Evolutionary conservation across 208 protist species (phyloP).

Genomic region (Zelonia costaricensis): DNA sequence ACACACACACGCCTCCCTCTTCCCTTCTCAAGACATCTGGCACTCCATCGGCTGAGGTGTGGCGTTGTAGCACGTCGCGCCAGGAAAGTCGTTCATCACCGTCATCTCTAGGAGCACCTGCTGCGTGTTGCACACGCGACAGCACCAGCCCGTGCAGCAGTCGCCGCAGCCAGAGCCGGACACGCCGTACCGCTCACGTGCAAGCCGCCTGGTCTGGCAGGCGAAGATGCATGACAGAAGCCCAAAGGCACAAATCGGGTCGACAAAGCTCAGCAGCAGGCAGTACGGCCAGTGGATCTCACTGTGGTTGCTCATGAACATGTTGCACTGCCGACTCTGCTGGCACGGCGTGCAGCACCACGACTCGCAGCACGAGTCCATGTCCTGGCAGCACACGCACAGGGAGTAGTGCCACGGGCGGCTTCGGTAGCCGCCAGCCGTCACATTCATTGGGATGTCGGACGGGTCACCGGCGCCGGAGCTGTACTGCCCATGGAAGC

Average conservation of each 20-base stretch:
- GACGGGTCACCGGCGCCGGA: background rate
- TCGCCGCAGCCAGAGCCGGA: conserved; percentile 17
- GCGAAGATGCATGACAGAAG: conserved; percentile 21
- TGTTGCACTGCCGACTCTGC: conserved; percentile 48
- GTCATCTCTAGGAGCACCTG: conserved; percentile 73
- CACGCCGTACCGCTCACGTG: conserved; percentile 36
- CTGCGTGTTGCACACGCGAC: conserved; percentile 40
- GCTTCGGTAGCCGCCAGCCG: background rate
- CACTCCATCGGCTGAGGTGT: conserved; percentile 17
- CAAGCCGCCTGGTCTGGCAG: conserved; percentile 9
- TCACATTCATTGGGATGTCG: conserved; percentile 17
- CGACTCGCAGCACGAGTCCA: conserved; percentile 40
- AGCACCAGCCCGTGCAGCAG: conserved; percentile 36
- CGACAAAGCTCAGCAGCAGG: conserved; percentile 9
- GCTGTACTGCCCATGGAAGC: too few relatives aligned
- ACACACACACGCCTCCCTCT: too few relatives aligned
- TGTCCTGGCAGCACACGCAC: conserved; percentile 31
- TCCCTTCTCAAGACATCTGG: too few relatives aligned
- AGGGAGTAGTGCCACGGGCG: conserved; percentile 42
- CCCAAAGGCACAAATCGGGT: background rate
- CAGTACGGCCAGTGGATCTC: conserved; percentile 32
- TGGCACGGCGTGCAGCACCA: conserved; percentile 44
- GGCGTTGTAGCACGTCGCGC: conserved; percentile 46
- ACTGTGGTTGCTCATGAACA: conserved; percentile 17
- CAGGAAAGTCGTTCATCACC: conserved; percentile 53